Evolutionary conservation across 192 early-diverging fungal genomes (phyloP), one percentile per base, ranked within the genome.

Genomic region (Entomortierella chlamydospora): DNA sequence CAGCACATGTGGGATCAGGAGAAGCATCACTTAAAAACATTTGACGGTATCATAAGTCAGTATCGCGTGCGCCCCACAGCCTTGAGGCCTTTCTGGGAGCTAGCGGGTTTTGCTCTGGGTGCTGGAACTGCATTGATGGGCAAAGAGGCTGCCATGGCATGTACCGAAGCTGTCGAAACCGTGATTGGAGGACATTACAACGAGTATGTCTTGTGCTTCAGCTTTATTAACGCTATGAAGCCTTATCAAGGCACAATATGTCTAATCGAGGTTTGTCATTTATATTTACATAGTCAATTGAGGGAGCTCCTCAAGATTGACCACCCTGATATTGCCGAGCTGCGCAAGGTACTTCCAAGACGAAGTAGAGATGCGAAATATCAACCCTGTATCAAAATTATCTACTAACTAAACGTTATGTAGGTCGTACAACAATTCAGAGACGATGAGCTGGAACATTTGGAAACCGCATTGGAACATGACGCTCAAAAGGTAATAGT

Each of bases 1-100:
- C 54, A 93, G 85, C 94, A 99, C 82, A 99, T 99, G 97, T 93
- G 92, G 87, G 94, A 97, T 42, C 97, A 99, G 56, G 96, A 99
- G 76, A 92, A 94, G 58, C 72, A 87, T 42, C 97, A 99, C 64
- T 83, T 97, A 60, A 70, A 72, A 18, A 87, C 86, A 18, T 95
- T 99, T 83, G 92, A 97, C 80, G 82, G 86, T 26, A 86, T 95
- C 28, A 71, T 97, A 4, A 87, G 69, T 10, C 83, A 92, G 42
- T 91, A 93, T 64, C 89, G 93, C 58, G 95, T 95, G 12, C 89
- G 97, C 0, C 97, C 97, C 0, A 93, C 95, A 17, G 66, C 93
- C 12, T 73, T 99, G 63, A 85, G 91, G 28, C 97, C 97, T 0
- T 34, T 97, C 20, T 97, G 96, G 91, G 94, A 95, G 43, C 82